Evolutionary conservation across 768 basidiomycete species (phyloP).

Genomic region (Saitozyma sp.): DNA sequence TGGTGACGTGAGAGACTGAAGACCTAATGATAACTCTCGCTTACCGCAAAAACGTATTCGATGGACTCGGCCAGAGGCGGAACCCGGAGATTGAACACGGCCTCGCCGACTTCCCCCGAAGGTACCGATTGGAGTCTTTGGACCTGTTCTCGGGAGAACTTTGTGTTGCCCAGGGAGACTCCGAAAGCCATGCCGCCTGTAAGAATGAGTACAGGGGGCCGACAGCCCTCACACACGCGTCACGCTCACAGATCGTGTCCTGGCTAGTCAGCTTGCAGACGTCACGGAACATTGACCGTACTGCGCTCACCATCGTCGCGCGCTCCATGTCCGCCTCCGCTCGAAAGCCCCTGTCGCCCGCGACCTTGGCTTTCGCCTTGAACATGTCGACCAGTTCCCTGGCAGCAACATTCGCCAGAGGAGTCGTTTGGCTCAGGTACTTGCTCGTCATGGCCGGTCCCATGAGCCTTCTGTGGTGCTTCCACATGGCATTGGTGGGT

Average conservation of each 20-base stretch:
- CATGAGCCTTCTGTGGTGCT: slow-evolving; percentile 37
- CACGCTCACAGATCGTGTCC: slow-evolving; percentile 49
- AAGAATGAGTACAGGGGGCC: too few species aligned
- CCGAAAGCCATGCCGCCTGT: slow-evolving; percentile 46
- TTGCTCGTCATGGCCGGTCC: slow-evolving; percentile 45
- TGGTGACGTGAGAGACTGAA: too few species aligned
- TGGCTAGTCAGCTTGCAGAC: slow-evolving; percentile 1
- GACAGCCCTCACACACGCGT: too few species aligned
- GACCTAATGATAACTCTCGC: background rate
- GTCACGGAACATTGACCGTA: background rate
- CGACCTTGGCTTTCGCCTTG: slow-evolving; percentile 17
- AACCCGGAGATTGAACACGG: slow-evolving; percentile 18
- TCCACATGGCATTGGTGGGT: slow-evolving; percentile 33
- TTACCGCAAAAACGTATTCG: slow-evolving; percentile 33
- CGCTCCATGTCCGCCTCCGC: slow-evolving; percentile 32
- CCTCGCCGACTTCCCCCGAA: slow-evolving; percentile 16
- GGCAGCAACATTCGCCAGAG: slow-evolving; percentile 23
- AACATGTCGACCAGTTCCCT: slow-evolving; percentile 30
- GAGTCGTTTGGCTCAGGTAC: slow-evolving; percentile 35
- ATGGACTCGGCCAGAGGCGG: slow-evolving; percentile 22
- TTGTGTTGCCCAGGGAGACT: slow-evolving; percentile 20
- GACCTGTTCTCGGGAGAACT: slow-evolving; percentile 18
- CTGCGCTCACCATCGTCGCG: slow-evolving; percentile 33
- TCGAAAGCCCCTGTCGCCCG: slow-evolving; percentile 16
- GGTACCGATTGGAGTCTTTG: background rate